These are phyloP conservation scores for Camellia lanceoleosa DNA, from an alignment of 148 eudicot species.

Conservation along the genomic window DNA sequence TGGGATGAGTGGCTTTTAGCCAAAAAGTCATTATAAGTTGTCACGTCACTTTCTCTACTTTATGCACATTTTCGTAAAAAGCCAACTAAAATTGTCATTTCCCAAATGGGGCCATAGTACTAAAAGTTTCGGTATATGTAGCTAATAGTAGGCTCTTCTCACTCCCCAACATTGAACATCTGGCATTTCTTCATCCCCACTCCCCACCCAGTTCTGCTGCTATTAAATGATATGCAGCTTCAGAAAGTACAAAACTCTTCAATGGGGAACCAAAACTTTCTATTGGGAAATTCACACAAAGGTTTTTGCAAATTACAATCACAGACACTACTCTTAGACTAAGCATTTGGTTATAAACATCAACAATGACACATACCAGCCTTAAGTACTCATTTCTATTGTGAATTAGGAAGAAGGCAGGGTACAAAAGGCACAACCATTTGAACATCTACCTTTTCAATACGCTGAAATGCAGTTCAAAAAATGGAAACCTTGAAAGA, in stretches of 20 bases:
- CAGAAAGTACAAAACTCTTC: background rate
- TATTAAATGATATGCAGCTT: background rate
- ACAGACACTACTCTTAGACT: background rate
- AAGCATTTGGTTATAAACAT: background rate
- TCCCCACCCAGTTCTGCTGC: background rate
- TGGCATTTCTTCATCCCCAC: constrained; percentile 7
- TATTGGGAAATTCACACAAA: background rate
- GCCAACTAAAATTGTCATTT: too few relatives aligned
- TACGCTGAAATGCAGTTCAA: constrained; percentile 90
- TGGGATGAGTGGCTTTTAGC: too few relatives aligned
- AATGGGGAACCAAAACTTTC: background rate
- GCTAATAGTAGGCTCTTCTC: background rate
- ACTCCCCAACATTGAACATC: background rate
- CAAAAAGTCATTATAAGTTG: too few relatives aligned
- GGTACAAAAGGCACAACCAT: background rate
- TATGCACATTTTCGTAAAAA: too few relatives aligned
- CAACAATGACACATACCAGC: background rate
- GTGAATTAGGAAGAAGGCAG: background rate
- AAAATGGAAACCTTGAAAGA: constrained; percentile 87
- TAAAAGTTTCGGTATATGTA: background rate
- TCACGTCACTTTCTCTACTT: too few relatives aligned
- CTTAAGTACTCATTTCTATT: background rate
- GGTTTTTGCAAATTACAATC: background rate
- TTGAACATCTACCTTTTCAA: constrained; percentile 60
- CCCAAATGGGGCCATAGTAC: too few relatives aligned